Conservation (phyloP, 1,284 basidiomycete genomes). For the Polyporus tsugae region DNA sequence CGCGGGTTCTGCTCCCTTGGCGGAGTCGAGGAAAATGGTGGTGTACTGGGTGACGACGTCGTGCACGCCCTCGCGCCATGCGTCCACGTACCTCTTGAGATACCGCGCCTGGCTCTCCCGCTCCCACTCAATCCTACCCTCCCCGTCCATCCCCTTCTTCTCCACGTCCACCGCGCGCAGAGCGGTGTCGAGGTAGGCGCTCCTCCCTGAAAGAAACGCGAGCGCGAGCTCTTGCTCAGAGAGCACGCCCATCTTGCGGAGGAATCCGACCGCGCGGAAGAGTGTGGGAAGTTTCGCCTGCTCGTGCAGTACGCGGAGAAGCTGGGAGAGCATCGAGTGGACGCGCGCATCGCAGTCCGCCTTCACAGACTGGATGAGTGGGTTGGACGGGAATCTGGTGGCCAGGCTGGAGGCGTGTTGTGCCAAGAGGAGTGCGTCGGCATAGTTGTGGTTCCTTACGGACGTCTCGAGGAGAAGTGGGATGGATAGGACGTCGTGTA, state of each 20-base stretch:
- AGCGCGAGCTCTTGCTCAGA: conserved; percentile 72
- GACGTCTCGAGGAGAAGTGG: conserved; percentile 92
- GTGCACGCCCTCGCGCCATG: conserved; percentile 92
- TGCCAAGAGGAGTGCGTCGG: conserved; percentile 87
- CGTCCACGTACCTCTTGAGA: conserved; percentile 88
- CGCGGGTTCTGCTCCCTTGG: conserved; percentile 32
- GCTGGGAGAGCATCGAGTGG: conserved; percentile 77
- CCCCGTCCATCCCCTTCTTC: conserved; percentile 39
- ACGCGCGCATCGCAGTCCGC: conserved; percentile 80
- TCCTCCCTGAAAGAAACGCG: conserved; percentile 72
- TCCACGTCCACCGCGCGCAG: conserved; percentile 55
- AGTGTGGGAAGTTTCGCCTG: conserved; percentile 89
- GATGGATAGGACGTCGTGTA: conserved; percentile 90
- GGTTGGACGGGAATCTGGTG: conserved; percentile 49
- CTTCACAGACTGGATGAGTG: conserved; percentile 63
- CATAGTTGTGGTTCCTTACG: conserved; percentile 89
- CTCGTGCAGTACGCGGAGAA: conserved; percentile 83
- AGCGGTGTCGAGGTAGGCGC: conserved; percentile 56
- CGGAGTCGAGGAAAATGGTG: conserved; percentile 86
- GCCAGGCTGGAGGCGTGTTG: conserved; percentile 66
- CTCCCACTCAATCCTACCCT: conserved; percentile 54
- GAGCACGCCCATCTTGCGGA: conserved; percentile 79
- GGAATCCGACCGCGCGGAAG: conserved; percentile 87
- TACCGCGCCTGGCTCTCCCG: conserved; percentile 79
- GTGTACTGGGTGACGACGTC: conserved; percentile 92